phyloP scores from a whole-genome alignment of 139 green algal species.

The Auxenochlorella pyrenoidosa region DNA sequence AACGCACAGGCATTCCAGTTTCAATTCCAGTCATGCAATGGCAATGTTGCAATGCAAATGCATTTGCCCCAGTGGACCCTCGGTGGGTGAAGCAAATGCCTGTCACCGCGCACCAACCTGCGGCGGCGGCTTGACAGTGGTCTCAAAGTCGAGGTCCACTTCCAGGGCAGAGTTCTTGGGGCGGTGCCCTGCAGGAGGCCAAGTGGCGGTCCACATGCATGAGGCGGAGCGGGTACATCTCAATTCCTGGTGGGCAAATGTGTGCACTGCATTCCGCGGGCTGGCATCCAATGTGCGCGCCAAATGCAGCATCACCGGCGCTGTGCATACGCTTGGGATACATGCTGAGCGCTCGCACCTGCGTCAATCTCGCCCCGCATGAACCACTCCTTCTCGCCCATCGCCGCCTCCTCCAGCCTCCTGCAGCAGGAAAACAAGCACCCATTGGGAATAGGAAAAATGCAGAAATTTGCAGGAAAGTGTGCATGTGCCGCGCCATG shows the following conservation, averaged over 20 bases:
- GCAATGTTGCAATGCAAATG: no score
- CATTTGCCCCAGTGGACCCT: neutral
- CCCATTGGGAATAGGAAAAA: no score
- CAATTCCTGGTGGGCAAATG: no score
- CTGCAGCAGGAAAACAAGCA: neutral
- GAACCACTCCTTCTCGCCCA: slow-evolving; percentile 85
- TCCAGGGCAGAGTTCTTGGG: slow-evolving; percentile 94
- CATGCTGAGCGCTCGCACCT: slow-evolving; percentile 32
- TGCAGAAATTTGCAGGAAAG: no score
- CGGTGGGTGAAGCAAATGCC: neutral
- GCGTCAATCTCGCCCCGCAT: slow-evolving; percentile 83
- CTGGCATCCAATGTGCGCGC: no score
- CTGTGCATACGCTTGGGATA: no score
- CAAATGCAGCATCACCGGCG: neutral
- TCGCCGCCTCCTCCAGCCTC: slow-evolving; percentile 76
- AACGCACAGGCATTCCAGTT: no score
- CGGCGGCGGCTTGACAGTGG: slow-evolving; percentile 77
- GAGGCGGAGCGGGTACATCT: no score
- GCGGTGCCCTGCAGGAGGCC: slow-evolving; percentile 40
- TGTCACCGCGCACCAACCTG: neutral
- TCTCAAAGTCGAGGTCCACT: slow-evolving; percentile 96
- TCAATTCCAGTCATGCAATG: no score
- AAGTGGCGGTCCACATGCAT: no score
- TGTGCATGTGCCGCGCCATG: no score
- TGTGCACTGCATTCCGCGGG: no score